Conservation (phyloP, 2,329 filamentous ascomycete genomes). For the Alternaria incomplexa region DNA sequence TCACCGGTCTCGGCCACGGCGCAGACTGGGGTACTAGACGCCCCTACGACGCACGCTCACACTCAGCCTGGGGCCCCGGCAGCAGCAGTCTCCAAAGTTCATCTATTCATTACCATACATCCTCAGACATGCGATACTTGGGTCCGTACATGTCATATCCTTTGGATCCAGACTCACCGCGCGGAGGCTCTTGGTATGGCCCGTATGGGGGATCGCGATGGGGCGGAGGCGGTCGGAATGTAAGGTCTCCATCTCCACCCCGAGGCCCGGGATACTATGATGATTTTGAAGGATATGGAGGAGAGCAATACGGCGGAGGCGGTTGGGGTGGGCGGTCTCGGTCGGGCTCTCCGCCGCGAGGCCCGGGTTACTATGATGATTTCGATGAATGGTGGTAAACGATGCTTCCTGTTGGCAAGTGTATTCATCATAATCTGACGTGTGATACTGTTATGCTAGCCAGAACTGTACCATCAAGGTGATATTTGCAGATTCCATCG, state of each 20-base stretch:
- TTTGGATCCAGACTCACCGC: neutral
- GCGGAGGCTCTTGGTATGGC: neutral
- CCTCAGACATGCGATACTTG: neutral
- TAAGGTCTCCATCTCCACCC: neutral
- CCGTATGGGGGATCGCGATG: neutral
- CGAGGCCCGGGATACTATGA: neutral
- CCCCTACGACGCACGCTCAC: neutral
- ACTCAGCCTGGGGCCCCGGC: neutral
- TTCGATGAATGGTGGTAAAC: neutral
- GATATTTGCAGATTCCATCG: neutral
- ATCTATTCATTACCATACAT: neutral
- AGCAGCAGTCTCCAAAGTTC: neutral
- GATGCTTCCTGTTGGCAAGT: neutral
- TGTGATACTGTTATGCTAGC: neutral
- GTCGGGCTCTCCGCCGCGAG: neutral
- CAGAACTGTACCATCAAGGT: neutral
- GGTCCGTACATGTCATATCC: neutral
- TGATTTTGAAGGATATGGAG: neutral
- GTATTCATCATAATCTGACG: neutral
- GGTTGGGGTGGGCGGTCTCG: neutral
- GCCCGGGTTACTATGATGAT: neutral
- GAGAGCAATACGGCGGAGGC: neutral
- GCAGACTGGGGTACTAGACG: neutral
- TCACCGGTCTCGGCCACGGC: neutral
- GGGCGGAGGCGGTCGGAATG: neutral